These are phyloP conservation scores for Nasturtium officinale DNA, from an alignment of 345 rosid species.

Conservation along the genomic window DNA sequence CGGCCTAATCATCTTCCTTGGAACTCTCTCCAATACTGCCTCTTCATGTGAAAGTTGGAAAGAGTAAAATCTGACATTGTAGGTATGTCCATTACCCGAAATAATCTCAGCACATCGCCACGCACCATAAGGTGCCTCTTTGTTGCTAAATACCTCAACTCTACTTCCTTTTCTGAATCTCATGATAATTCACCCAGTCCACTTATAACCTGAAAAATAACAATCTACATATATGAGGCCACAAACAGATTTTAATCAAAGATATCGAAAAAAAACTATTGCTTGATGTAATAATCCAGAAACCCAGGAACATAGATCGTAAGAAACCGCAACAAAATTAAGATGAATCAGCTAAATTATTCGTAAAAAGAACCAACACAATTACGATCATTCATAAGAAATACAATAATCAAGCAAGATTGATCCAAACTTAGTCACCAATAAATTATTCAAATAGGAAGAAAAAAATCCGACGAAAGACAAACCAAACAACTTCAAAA, in stretches of 20 bases:
- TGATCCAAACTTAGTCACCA: slow-evolving; percentile 9
- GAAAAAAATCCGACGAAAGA: not conserved
- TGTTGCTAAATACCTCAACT: slow-evolving; percentile 68
- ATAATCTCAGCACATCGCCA: slow-evolving; percentile 70
- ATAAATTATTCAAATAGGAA: not conserved
- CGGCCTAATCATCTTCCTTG: slow-evolving; percentile 68
- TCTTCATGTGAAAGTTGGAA: slow-evolving; percentile 23
- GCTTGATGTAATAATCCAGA: slow-evolving; percentile 1
- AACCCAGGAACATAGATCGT: slow-evolving; percentile 9
- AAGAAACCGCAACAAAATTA: not conserved
- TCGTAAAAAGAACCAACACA: slow-evolving; percentile 2
- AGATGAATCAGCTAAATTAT: slow-evolving; percentile 3
- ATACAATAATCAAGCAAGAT: slow-evolving; percentile 26
- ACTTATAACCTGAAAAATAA: slow-evolving; percentile 29
- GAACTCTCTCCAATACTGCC: slow-evolving; percentile 50
- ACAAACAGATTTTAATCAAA: slow-evolving; percentile 6
- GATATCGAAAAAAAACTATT: not conserved
- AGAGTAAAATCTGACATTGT: slow-evolving; percentile 49
- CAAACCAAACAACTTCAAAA: slow-evolving; percentile 5
- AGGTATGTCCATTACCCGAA: slow-evolving; percentile 69
- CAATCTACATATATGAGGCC: not conserved
- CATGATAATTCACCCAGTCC: slow-evolving; percentile 43
- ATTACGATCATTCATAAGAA: slow-evolving; percentile 19
- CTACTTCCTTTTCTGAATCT: slow-evolving; percentile 67
- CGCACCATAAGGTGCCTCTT: slow-evolving; percentile 57